These are phyloP conservation scores for Pisolithus orientalis DNA, from an alignment of 768 basidiomycete genomes.

Conservation along the genomic window DNA sequence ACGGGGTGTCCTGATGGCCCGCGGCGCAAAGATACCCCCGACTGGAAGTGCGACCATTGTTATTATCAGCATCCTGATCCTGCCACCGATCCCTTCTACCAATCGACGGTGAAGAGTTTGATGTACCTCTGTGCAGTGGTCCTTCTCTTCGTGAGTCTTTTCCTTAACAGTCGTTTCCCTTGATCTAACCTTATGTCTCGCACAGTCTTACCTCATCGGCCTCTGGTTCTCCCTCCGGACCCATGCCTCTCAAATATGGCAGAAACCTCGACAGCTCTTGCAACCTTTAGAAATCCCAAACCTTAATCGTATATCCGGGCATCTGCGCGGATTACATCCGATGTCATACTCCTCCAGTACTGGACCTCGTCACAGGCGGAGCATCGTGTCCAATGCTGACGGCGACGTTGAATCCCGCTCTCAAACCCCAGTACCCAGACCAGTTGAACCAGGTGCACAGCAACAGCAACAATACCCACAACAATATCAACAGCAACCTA, in stretches of 20 bases:
- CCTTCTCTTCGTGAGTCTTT: constrained; percentile 71
- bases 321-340: constrained; percentile 42
- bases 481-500: constrained; percentile 10
- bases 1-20: constrained; percentile 59
- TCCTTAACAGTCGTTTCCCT: background rate
- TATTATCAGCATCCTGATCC: constrained; percentile 95
- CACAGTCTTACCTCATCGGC: constrained; percentile 90
- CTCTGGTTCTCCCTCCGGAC: constrained; percentile 98
- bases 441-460: constrained; percentile 11
- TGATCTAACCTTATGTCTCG: constrained; percentile 3
- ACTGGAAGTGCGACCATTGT: constrained; percentile 87
- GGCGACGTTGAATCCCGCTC: constrained; percentile 30
- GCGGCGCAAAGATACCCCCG: constrained; percentile 19
- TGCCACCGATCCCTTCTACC: constrained; percentile 91
- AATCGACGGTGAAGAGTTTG: constrained; percentile 87
- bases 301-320: constrained; percentile 51
- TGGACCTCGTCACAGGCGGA: constrained; percentile 37
- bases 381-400: constrained; percentile 31
- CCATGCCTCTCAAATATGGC: constrained; percentile 98
- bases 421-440: constrained; percentile 33
- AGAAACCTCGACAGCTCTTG: constrained; percentile 85
- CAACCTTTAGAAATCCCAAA: constrained; percentile 57
- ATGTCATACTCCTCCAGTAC: constrained; percentile 8
- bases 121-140: constrained; percentile 96
- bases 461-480: background rate